Conservation (phyloP, 768 basidiomycete species). For the Serendipita sp. region DNA sequence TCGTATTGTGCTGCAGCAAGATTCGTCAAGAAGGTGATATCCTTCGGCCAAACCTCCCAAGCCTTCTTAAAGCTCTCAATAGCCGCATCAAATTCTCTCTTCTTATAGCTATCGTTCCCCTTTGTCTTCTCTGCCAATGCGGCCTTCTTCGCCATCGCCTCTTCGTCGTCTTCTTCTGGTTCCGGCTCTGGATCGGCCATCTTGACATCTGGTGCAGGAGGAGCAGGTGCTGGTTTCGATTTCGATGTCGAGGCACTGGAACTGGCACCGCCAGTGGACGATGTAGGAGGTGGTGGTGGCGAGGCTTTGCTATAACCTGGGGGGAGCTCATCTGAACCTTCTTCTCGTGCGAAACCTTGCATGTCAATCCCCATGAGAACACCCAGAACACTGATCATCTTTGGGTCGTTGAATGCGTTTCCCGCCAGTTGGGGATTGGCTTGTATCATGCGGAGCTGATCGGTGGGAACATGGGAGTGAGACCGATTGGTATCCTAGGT, state of each 20-base stretch:
- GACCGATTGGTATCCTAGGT: not conserved
- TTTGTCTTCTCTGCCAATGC: slow-evolving; percentile 67
- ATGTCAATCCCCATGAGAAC: slow-evolving; percentile 88
- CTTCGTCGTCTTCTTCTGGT: slow-evolving; percentile 43
- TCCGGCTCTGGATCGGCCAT: slow-evolving; percentile 27
- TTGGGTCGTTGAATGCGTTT: slow-evolving; percentile 53
- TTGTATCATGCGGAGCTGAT: slow-evolving; percentile 48
- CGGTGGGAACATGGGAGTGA: not conserved
- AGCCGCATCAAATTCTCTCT: slow-evolving; percentile 65
- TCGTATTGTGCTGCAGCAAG: slow-evolving; percentile 77
- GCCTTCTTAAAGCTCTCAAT: slow-evolving; percentile 63
- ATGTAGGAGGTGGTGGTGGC: slow-evolving; percentile 14
- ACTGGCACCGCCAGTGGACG: slow-evolving; percentile 23
- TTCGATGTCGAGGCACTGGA: slow-evolving; percentile 17
- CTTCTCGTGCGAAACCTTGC: slow-evolving; percentile 67
- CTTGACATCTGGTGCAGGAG: slow-evolving; percentile 35
- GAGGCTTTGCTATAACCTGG: slow-evolving; percentile 29
- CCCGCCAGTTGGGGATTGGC: slow-evolving; percentile 50
- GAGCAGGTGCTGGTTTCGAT: slow-evolving; percentile 18
- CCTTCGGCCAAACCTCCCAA: slow-evolving; percentile 87
- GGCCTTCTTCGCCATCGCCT: slow-evolving; percentile 55
- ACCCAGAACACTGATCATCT: slow-evolving; percentile 89
- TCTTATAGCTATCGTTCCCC: slow-evolving; percentile 73
- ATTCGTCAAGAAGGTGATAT: slow-evolving; percentile 72
- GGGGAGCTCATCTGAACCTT: slow-evolving; percentile 69